Evolutionary conservation across 345 rosid species (phyloP).

Genomic region (Mallotus nudiflorus): DNA sequence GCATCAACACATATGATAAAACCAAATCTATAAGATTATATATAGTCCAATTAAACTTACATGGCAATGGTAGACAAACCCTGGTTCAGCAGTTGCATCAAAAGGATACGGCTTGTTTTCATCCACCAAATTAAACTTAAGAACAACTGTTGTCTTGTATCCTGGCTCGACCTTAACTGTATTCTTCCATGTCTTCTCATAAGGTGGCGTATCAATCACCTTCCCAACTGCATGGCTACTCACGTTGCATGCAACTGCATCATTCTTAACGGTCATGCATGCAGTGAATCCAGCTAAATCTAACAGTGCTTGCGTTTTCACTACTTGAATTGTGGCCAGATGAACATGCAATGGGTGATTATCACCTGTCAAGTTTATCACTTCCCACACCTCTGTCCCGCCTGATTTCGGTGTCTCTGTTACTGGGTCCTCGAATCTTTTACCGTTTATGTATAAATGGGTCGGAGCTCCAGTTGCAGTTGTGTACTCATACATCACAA

Average conservation of each 20-base stretch:
- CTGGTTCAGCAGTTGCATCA: constrained; percentile 71
- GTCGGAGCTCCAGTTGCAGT: constrained; percentile 57
- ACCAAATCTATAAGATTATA: too few relatives aligned
- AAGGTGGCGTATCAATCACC: constrained; percentile 38
- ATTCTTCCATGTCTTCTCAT: constrained; percentile 91
- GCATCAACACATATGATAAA: too few relatives aligned
- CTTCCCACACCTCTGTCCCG: constrained; percentile 78
- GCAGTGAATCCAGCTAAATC: constrained; percentile 40
- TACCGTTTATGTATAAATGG: constrained; percentile 72
- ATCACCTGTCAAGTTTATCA: constrained; percentile 79
- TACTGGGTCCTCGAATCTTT: constrained; percentile 49
- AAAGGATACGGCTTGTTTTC: constrained; percentile 45
- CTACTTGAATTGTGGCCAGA: constrained; percentile 56
- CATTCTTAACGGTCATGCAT: constrained; percentile 59
- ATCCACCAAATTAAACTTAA: constrained; percentile 36
- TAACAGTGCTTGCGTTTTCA: constrained; percentile 49
- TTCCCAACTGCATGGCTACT: constrained; percentile 52
- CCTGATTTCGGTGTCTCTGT: constrained; percentile 65
- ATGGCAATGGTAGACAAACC: constrained; percentile 90
- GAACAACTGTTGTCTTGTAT: constrained; percentile 53
- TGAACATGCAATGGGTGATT: constrained; percentile 89
- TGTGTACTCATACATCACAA: constrained; percentile 74
- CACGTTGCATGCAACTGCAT: constrained; percentile 58
- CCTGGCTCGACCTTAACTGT: constrained; percentile 80
- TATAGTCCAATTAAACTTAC: too few relatives aligned